phyloP scores from a whole-genome alignment of 2,329 filamentous ascomycete genomes.

The Ophiocordyceps robertsii region DNA sequence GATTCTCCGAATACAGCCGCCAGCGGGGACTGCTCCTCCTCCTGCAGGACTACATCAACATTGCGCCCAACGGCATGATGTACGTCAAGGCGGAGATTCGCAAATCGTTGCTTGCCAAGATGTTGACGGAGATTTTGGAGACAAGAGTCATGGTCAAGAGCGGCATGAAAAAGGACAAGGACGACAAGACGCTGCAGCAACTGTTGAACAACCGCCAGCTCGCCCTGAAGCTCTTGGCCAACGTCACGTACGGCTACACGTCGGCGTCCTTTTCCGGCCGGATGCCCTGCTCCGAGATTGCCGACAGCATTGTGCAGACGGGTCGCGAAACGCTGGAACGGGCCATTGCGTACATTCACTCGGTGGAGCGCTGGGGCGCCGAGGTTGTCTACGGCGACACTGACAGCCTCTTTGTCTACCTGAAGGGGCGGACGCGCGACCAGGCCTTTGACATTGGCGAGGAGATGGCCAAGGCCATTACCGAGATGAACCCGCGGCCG shows the following conservation, averaged over 20 bases:
- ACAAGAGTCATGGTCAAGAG: constrained; percentile 96
- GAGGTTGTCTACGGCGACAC: constrained; percentile 98
- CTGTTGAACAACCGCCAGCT: constrained; percentile 88
- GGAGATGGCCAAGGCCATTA: constrained; percentile 80
- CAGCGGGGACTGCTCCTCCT: constrained; percentile 63
- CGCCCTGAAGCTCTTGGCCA: constrained; percentile 91
- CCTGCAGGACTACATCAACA: constrained; percentile 75
- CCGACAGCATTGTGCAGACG: constrained; percentile 95
- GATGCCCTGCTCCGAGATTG: constrained; percentile 97
- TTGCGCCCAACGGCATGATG: constrained; percentile 94
- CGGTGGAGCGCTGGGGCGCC: constrained; percentile 73
- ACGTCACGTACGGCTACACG: constrained; percentile 96
- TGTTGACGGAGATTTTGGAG: constrained; percentile 91
- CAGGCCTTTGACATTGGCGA: constrained; percentile 87
- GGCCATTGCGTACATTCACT: constrained; percentile 85
- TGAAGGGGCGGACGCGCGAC: constrained; percentile 74
- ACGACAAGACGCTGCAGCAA: constrained; percentile 73
- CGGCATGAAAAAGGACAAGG: constrained; percentile 88
- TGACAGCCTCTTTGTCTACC: constrained; percentile 82
- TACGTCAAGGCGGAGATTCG: constrained; percentile 76
- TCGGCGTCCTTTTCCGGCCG: constrained; percentile 93
- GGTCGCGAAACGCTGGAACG: constrained; percentile 89
- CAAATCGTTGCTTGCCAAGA: constrained; percentile 85
- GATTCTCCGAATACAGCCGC: constrained; percentile 76
- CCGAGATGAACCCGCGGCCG: constrained; percentile 77